Conservation (phyloP, 176 grass and related monocot genomes). For the Poa pratensis region DNA sequence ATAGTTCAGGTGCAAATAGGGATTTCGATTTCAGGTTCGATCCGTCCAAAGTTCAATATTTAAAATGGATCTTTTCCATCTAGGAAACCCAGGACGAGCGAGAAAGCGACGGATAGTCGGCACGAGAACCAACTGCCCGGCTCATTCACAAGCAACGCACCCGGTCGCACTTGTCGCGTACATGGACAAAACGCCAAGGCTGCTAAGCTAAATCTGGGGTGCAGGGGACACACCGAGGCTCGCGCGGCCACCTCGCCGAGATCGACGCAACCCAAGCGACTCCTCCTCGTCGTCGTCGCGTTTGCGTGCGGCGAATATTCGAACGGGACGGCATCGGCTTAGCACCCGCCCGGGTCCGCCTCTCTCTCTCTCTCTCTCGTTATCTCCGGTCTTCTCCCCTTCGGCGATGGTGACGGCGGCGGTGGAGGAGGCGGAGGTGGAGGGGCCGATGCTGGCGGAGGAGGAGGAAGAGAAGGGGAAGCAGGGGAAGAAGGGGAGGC, state of each 20-base stretch:
- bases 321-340: constrained; percentile 13
- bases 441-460: constrained; percentile 17
- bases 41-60: too few species aligned
- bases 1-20: too few species aligned
- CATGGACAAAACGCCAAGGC: not conserved
- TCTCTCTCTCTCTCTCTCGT: too few species aligned
- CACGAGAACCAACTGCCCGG: not conserved
- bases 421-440: not conserved
- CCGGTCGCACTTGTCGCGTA: not conserved
- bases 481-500: constrained; percentile 15
- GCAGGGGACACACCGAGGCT: constrained; percentile 1
- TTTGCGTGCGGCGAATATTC: constrained; percentile 42
- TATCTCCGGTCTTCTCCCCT: not conserved
- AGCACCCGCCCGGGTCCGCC: not conserved
- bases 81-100: too few species aligned
- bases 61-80: too few species aligned
- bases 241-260: constrained; percentile 40
- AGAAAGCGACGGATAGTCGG: constrained; percentile 5
- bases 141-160: not conserved
- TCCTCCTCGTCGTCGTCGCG: not conserved
- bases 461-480: constrained; percentile 31
- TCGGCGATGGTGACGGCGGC: constrained; percentile 18
- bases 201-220: constrained; percentile 4
- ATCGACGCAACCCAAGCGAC: constrained; percentile 38
- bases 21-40: too few species aligned